These are phyloP conservation scores for Tubosaeta sp. DNA, from an alignment of 768 basidiomycete genomes.

Conservation along the genomic window DNA sequence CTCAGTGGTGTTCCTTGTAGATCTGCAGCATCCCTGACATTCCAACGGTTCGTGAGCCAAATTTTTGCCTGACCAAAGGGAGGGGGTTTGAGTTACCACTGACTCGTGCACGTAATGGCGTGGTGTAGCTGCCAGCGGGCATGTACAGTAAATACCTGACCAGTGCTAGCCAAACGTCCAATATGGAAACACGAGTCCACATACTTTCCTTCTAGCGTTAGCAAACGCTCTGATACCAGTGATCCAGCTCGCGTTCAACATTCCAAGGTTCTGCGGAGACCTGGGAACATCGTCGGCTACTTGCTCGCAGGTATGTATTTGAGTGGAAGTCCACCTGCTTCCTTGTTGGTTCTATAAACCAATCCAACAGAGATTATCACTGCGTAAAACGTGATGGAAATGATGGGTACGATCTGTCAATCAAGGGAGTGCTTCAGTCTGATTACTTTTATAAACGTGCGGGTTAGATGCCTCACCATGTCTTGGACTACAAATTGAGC, in stretches of 20 bases:
- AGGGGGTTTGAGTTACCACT: neutral
- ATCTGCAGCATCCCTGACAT: neutral
- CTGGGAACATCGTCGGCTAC: neutral
- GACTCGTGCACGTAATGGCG: neutral
- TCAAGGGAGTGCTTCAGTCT: neutral
- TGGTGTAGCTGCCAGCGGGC: neutral
- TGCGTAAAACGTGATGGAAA: slow-evolving; percentile 14
- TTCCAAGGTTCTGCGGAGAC: neutral
- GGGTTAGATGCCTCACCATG: slow-evolving; percentile 2
- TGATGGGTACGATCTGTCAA: slow-evolving; percentile 4
- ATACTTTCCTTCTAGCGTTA: neutral
- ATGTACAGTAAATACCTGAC: neutral
- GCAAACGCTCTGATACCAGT: neutral
- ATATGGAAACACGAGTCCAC: neutral
- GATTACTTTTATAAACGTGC: neutral
- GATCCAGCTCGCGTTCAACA: too few species aligned
- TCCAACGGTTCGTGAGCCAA: neutral
- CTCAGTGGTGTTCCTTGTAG: too few species aligned
- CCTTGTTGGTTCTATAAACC: neutral
- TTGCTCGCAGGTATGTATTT: neutral
- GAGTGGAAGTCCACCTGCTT: neutral
- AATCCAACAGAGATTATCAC: slow-evolving; percentile 8
- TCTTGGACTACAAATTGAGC: slow-evolving; percentile 10
- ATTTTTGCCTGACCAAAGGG: neutral
- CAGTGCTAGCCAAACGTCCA: neutral